Base-by-base conservation (phyloP, 192 early-diverging fungal genomes). In the Diversispora eburnea region DNA sequence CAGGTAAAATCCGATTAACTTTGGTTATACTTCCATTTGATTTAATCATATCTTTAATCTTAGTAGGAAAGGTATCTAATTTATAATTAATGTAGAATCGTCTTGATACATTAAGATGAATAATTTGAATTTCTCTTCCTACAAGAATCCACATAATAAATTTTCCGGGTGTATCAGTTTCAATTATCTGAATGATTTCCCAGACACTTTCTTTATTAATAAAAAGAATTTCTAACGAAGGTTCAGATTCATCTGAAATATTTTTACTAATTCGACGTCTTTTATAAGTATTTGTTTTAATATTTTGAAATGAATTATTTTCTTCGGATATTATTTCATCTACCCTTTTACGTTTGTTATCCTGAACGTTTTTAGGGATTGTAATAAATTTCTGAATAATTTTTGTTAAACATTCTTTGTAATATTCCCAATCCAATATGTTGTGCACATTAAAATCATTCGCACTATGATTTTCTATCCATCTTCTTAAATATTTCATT, bases 341-440 rank as follows among this genome's bases (percentile, higher is more conserved):
- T 33, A 33, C 25, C 25, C 25, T 33, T 33, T 33, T 33, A 33
- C 25, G 25, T 7, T 82, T 42, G 9, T 98, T 89, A 54, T 91
- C 89, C 77, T 99, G 98, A 93, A 97, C 94, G 0, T 95, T 95
- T 9, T 96, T 96, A 0, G 98, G 98, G 75, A 99, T 99, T 1
- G 95, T 98, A 71, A 99, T 97, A 39, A 98, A 80, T 78, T 98
- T 99, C 76, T 97, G 95, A 76, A 99, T 95, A 3, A 96, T 94
- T 41, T 89, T 88, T 49, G 91, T 93, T 67, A 99, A 97, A 42
- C 98, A 89, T 81, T 99, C 96, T 65, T 96, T 66, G 73, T 99
- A 99, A 78, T 99, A 99, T 58, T 90, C 79, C 98, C 98, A 99
- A 81, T 99, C 96, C 13, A 99, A 69, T 45, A 99, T 94, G n/a